Evolutionary conservation across 352 stramenopile genomes (phyloP), one percentile per base, ranked within the genome.

Genomic region (Phytopythium mirpurense): DNA sequence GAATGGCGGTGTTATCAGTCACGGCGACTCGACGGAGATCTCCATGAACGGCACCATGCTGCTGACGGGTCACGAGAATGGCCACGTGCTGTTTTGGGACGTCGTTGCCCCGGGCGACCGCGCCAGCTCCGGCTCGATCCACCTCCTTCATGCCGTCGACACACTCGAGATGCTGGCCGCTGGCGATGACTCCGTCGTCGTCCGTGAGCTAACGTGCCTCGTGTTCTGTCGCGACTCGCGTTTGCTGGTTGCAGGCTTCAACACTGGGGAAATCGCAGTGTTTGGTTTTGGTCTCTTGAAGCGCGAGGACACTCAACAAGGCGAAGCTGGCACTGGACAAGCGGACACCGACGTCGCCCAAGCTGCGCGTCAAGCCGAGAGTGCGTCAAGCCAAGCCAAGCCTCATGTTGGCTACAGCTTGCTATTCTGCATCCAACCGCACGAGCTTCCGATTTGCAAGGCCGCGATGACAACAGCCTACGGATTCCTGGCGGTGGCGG

Each of bases 61-160:
- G 8, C 27, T 90, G 21, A 87, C 79, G 12, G 79, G 66, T 2
- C 79, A 90, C 51, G 56, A 55, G 8, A 78, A 87, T 48, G 75
- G 78, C 5, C 53, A 45, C 27, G 72, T 89, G 21, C 40, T 81
- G 5, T 78, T 93, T 35, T 90, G 82, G 79, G 82, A 89, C 48
- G 46, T 75, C 9, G 53, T 73, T 19, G 48, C 67, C n/a, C 67
- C 76, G 18, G 58, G 65, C 0, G 74, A 93, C 26, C 64, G 57
- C 4, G 27, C 65, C 3, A 89, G 82, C 59, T 79, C 73, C 29
- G 82, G 82, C 24, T 53, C 61, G 5, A 56, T 91, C 9, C 65
- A 69, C 23, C 63, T 89, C 23, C 57, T 93, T 23, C 72, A 89
- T 60, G 63, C 75, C 10, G 40, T 88, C 1, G 59, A 86, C 55